These are phyloP conservation scores for Globisporangium ultimum DNA, from an alignment of 352 stramenopile species.

Conservation along the genomic window DNA sequence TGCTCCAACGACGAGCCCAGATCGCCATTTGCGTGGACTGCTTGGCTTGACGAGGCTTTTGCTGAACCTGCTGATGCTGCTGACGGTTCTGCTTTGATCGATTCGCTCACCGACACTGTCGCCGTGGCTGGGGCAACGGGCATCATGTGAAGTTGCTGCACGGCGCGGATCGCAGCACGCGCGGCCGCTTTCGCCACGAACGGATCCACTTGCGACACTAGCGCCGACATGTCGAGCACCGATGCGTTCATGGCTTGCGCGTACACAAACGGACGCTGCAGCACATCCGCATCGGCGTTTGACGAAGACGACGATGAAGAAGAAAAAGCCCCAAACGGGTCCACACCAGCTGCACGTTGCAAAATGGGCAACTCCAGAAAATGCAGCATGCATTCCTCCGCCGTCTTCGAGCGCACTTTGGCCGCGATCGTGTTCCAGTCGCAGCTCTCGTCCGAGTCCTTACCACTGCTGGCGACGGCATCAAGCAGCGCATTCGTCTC, in stretches of 20 bases:
- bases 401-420: conserved; percentile 65
- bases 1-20: conserved; percentile 26
- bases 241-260: conserved; percentile 47
- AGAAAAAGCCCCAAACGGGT: too few relatives aligned
- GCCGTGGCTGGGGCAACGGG: conserved; percentile 6
- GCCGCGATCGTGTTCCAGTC: conserved; percentile 77
- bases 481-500: conserved; percentile 48
- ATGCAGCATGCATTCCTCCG: conserved; percentile 73
- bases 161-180: conserved; percentile 52
- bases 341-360: conserved; percentile 19
- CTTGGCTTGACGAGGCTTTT: neutral
- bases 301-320: neutral
- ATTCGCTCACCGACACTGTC: neutral
- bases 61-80: neutral
- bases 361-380: conserved; percentile 76
- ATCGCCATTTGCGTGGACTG: conserved; percentile 6
- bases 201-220: conserved; percentile 63
- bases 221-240: conserved; percentile 46
- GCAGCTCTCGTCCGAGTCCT: conserved; percentile 35
- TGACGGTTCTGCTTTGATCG: conserved; percentile 7
- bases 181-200: conserved; percentile 69
- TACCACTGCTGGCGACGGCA: conserved; percentile 29
- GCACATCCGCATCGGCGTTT: conserved; percentile 9
- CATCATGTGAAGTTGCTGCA: conserved; percentile 65
- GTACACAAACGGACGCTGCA: conserved; percentile 37